Evolutionary conservation across 495 filamentous ascomycete species (phyloP), one percentile per base, ranked within the genome.

Genomic region (Penicillium fimorum): DNA sequence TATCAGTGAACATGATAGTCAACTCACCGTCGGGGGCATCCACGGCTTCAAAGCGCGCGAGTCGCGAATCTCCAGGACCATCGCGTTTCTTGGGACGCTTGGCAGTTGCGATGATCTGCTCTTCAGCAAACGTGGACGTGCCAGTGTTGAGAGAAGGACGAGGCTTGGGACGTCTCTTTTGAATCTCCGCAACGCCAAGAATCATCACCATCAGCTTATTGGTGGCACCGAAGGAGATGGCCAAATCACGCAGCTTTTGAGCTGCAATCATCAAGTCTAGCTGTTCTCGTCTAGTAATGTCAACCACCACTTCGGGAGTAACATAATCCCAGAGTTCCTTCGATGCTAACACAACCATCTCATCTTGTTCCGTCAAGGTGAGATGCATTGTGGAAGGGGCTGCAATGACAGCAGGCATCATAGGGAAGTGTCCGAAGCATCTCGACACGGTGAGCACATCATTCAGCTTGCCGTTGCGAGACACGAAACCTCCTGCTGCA

Each of bases 191-290:
- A 41, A 99, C 88, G 25, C 91, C 91, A 48, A 99, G 83, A 69
- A 97, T 88, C 91, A 96, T 96, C 1, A 99, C 91, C 94, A 97
- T 97, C 60, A 99, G 87, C 76, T 97, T 99, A 60, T 86, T 87
- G 7, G 82, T 90, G 30, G 92, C 87, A 18, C 94, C 95, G 66
- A 96, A 97, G 4, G 93, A 89, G 58, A 99, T 95, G 24, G 94
- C 95, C 37, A 99, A 76, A 76, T 99, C 94, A 30, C 94, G 86
- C 9, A 97, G 83, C 67, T 94, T 96, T 65, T 97, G 92, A 22
- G 95, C 87, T n/a, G 92, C 95, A 53, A 90, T 83, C 94, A 99
- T 97, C 12, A 96, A 78, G 68, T 99, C 93, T 29, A 79, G 79
- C 17, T 91, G 84, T 63, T 93, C 92, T 13, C 84, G 86, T 49